phyloP scores from a whole-genome alignment of 2,329 filamentous ascomycete species.

The Penicillium sp. region DNA sequence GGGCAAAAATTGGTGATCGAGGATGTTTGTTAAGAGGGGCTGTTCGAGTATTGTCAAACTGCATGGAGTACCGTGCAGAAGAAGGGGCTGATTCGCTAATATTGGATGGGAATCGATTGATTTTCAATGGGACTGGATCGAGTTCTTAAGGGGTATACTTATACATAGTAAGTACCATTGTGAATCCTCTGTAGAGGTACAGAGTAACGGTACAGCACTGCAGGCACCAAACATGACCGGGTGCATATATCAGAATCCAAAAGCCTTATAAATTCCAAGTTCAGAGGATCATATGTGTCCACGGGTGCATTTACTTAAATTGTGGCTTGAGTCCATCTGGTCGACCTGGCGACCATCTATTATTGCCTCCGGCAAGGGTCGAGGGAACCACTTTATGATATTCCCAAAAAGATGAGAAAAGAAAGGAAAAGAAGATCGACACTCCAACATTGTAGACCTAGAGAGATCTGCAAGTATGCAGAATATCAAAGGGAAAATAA shows the following conservation, averaged over 20 bases:
- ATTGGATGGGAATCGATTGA: not conserved
- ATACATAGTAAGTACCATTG: not conserved
- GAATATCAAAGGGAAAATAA: not conserved
- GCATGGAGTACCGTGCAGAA: not conserved
- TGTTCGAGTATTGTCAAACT: not conserved
- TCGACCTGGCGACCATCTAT: slow-evolving; percentile 8
- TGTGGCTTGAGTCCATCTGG: not conserved
- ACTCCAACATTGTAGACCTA: not conserved
- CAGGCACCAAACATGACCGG: not conserved
- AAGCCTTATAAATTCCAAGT: not conserved
- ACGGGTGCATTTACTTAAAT: not conserved
- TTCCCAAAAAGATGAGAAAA: not conserved
- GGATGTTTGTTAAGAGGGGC: slow-evolving; percentile 62
- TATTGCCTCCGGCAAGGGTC: slow-evolving; percentile 1
- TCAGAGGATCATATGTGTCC: not conserved
- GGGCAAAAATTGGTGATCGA: slow-evolving; percentile 63
- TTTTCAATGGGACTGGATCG: not conserved
- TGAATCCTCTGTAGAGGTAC: not conserved
- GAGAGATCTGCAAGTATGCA: not conserved
- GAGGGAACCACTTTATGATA: not conserved
- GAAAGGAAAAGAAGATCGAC: not conserved
- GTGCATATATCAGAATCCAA: not conserved
- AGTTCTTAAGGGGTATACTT: not conserved
- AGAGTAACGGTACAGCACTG: not conserved
- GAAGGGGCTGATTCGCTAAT: not conserved